These are phyloP conservation scores for Letharia columbiana DNA, from an alignment of 495 filamentous ascomycete genomes.

Conservation along the genomic window DNA sequence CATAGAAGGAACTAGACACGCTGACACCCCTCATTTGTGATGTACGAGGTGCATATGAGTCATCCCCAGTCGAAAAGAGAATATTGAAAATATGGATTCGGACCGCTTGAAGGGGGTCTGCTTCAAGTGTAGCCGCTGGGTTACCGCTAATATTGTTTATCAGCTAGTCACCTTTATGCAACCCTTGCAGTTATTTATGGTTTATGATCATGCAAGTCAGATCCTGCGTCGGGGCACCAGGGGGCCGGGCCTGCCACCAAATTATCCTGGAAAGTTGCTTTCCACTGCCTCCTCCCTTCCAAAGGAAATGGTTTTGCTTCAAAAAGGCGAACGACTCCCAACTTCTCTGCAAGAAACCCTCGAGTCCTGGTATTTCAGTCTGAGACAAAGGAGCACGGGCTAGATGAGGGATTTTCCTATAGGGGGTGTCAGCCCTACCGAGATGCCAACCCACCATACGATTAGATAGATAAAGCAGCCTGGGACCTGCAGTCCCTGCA, in stretches of 20 bases:
- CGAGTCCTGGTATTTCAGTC: not conserved
- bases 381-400: not conserved
- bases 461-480: not conserved
- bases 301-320: not conserved
- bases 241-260: too few species aligned
- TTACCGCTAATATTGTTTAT: too few species aligned
- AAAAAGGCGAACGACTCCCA: not conserved
- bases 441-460: not conserved
- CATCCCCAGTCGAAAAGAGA: not conserved
- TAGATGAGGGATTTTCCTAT: not conserved
- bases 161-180: not conserved
- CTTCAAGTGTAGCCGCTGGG: not conserved
- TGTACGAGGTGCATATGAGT: not conserved
- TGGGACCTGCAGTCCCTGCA: not conserved
- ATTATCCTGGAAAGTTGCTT: not conserved
- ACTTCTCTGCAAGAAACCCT: too few species aligned
- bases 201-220: not conserved
- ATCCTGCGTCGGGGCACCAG: not conserved
- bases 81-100: not conserved
- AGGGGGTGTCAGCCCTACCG: not conserved
- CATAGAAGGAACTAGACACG: too few species aligned
- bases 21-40: not conserved
- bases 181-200: not conserved
- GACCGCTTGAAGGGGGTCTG: not conserved
- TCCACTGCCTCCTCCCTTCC: not conserved